Evolutionary conservation across 2,329 filamentous ascomycete genomes (phyloP), one percentile per base, ranked within the genome.

Genomic region (Cercospora sp.): DNA sequence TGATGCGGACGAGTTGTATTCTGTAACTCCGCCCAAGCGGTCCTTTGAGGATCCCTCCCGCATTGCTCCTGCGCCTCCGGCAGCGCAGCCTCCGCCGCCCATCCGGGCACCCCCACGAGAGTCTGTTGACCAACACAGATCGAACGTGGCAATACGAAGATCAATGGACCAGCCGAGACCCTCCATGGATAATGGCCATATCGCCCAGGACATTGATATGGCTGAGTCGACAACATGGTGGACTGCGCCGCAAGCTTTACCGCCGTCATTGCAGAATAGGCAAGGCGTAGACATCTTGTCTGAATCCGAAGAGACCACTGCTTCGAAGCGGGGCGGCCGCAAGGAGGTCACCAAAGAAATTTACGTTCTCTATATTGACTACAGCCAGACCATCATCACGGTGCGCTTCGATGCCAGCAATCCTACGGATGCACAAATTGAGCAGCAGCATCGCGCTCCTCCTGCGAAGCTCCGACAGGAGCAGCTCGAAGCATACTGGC

Each of bases 331-430:
- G 13, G 90, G 90, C 30, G 89, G 91, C 28, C 90, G 89, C 77
- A 88, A 88, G 0, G 86, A 85, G 1, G 83, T 97, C 21, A 91
- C 90, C 6, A 94, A 94, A 72, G 89, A 94, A 68, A 85, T 97
- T 51, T 95, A 91, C 74, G 84, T 98, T n/a, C 82, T 99, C 8
- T 99, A 92, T 82, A 90, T 93, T 75, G 95, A 99, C 81, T 99
- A 99, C 80, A 97, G 94, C 18, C 95, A 98, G 78, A 98, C 94
- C 0, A 85, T 96, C 71, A 87, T 99, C 75, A 93, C 90, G 0
- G 91, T 90, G 18, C 89, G 86, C 61, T 98, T 91, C 78, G 91
- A 97, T 78, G 84, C 89, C 1, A 87, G 89, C 63, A 89, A 97
- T 76, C 86, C 91, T 3, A 83, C 87, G 1, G 90, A 94, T 75